Evolutionary conservation across 169 alveolate genomes (phyloP), one percentile per base, ranked within the genome.

Genomic region (Plasmodium falciparum): DNA sequence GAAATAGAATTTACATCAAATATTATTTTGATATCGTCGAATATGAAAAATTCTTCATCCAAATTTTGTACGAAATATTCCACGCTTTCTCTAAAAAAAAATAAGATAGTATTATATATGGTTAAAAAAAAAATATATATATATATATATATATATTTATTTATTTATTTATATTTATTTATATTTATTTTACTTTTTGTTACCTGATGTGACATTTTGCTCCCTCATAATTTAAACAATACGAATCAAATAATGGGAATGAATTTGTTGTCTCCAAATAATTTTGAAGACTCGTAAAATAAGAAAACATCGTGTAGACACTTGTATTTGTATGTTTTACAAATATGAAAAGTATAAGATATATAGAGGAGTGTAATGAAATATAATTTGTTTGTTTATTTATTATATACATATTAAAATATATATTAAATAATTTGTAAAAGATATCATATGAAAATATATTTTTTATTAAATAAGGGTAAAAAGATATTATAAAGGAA

Each of bases 71-170:
- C 13, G 12, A 78, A 78, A 58, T 65, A 78, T 8, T 78, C 71
- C 58, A 78, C 71, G 56, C 89, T 78, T 50, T 78, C 89, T 50
- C 89, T 78, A 56, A 13, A 78, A 65, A 20, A 33, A 70, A 65
- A 26, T 22, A 74, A 52, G 22, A 75, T 26, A 24, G 2, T 45
- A 9, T 47, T 17, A 71, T 45, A 69, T 22, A 39, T 49, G 33
- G 61, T 9, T 20, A 72, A 49, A 52, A 7, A 17, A 72, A 20
- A 15, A 50, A 20, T 62, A 62, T 22, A 62, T 13, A 62, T 54
- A 54, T 54, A 54, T 9, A 54, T 54, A 54, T 54, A 54, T 54
- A 13, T 54, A 54, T 54, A 54, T 54, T 8, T 12, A 29, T 4
- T 4, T 65, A n/a, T 12, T 24, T 24, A 65, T 33, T 24, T 20